Evolutionary conservation across 2,329 filamentous ascomycete species (phyloP).

Genomic region (Penicillium decumbens): DNA sequence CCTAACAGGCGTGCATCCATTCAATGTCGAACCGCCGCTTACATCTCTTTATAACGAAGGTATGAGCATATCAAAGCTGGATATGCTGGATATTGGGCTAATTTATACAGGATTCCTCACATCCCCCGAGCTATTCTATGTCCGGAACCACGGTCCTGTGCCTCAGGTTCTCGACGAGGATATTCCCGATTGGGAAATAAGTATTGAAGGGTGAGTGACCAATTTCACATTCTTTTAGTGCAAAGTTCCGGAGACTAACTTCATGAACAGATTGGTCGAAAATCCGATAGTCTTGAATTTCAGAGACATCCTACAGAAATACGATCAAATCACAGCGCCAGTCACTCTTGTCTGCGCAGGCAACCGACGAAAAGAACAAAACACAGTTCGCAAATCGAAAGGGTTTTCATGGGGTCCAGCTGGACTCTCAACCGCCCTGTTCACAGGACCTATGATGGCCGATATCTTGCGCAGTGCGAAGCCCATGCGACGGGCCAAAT

Average conservation of each 20-base stretch:
- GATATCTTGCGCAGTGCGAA: constrained; percentile 66
- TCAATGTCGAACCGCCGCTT: constrained; percentile 83
- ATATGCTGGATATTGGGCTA: not conserved
- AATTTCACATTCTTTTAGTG: not conserved
- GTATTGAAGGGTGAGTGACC: constrained; percentile 62
- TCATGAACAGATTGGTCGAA: constrained; percentile 59
- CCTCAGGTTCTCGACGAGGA: constrained; percentile 68
- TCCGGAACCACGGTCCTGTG: constrained; percentile 82
- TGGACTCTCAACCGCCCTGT: constrained; percentile 79
- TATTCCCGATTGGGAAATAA: constrained; percentile 74
- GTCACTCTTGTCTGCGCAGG: constrained; percentile 88
- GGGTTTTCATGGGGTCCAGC: constrained; percentile 92
- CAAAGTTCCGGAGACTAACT: constrained; percentile 4
- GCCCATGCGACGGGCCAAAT: constrained; percentile 66
- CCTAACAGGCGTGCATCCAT: constrained; percentile 82
- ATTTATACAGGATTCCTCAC: constrained; percentile 68
- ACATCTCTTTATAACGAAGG: constrained; percentile 67
- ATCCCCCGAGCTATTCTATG: constrained; percentile 82
- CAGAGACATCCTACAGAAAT: constrained; percentile 66
- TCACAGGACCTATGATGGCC: constrained; percentile 73
- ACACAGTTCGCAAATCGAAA: constrained; percentile 82
- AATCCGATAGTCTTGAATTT: constrained; percentile 69
- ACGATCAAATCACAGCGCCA: constrained; percentile 77
- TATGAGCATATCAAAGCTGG: constrained; percentile 6
- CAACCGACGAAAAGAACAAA: constrained; percentile 89